Conservation (phyloP, 495 filamentous ascomycete genomes). For the Monascus purpureus region DNA sequence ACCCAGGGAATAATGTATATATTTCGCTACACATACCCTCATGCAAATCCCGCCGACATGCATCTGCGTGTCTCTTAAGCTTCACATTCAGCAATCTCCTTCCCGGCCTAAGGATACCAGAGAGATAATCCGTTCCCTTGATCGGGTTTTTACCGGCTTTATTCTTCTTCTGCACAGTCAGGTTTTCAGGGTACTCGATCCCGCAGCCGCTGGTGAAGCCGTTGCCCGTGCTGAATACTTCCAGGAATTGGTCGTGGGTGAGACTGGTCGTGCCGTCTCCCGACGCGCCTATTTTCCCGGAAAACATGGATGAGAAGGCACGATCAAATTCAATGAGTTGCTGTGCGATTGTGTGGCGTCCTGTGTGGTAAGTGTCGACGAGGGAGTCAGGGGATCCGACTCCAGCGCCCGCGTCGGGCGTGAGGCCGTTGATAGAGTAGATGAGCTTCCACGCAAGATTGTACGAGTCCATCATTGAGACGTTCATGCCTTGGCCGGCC, state of each 20-base stretch:
- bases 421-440: constrained; percentile 50
- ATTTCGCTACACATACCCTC: constrained; percentile 25
- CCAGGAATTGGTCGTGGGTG: constrained; percentile 37
- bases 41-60: constrained; percentile 28
- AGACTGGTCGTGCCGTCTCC: constrained; percentile 21
- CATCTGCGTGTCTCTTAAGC: constrained; percentile 32
- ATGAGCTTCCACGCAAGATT: constrained; percentile 81
- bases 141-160: constrained; percentile 12
- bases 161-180: constrained; percentile 18
- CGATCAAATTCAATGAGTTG: constrained; percentile 63
- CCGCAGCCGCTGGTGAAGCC: constrained; percentile 34
- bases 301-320: constrained; percentile 38
- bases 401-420: constrained; percentile 16
- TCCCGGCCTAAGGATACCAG: constrained; percentile 22
- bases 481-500: constrained; percentile 84
- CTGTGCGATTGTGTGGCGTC: constrained; percentile 54
- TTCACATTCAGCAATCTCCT: constrained; percentile 21
- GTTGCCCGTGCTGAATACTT: constrained; percentile 30
- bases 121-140: constrained; percentile 28
- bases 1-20: neutral
- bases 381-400: constrained; percentile 37
- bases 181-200: constrained; percentile 30
- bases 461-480: constrained; percentile 68
- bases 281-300: constrained; percentile 28
- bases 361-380: constrained; percentile 55